Base-by-base conservation (phyloP, 2,329 filamentous ascomycete genomes). In the Amphichorda felina region DNA sequence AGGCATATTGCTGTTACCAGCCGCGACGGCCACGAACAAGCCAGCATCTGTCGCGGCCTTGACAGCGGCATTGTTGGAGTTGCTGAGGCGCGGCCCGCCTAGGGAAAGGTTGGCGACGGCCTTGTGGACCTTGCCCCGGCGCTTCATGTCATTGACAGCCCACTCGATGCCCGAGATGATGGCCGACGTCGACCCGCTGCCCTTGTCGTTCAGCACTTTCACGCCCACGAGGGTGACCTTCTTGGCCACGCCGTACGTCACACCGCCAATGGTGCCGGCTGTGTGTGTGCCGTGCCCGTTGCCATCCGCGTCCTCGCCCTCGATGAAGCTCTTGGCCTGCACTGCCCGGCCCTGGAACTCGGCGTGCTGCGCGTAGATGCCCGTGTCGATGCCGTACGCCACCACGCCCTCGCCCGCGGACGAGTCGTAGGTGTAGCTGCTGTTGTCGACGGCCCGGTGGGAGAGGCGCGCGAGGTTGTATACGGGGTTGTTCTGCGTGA, bases 81-180 rank as follows among this genome's bases (percentile, higher is more conserved):
- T 56, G 1, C 52, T 41, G 1, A 64, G 66, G 38, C 46, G 50
- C 17, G 46, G 37, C 2, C 66, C 67, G 11, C 70, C 70, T 2
- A 76, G 60, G 14, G 68, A 73, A 65, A 76, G 66, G 55, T 62
- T 70, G 38, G 72, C 60, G n/a, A 74, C 68, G n/a, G 68, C 53
- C 14, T 58, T 58, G 19, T 38, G 46, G 29, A 52, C 48, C 15
- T 63, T 63, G 30, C 52, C 53, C 13, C 59, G 33, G 44, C 4
- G 57, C 32, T 50, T 49, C 36, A 64, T 64, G 50, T 70, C 60
- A 43, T 60, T 57, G 33, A 57, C 60, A 21, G 66, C 65, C 53
- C 54, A 65, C 45, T 61, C 55, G 43, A 50, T 58, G 32, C 58
- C 57, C 17, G 47, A 41, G n/a, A 56, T 45, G 30, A 55, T 50